phyloP scores from a whole-genome alignment of 805 yeast species.

The Tanozyma kutaoensis region DNA sequence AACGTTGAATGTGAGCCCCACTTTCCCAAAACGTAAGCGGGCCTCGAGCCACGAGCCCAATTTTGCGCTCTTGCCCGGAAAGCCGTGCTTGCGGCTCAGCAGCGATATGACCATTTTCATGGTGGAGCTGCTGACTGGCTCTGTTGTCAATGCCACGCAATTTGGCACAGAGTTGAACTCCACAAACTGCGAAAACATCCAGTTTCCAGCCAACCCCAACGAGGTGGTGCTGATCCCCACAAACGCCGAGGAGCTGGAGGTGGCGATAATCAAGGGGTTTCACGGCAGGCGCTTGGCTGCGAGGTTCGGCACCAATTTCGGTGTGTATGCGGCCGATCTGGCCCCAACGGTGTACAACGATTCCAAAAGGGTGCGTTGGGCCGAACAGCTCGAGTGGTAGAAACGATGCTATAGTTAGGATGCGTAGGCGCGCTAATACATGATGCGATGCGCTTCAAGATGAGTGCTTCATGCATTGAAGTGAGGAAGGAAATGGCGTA shows the following conservation, averaged over 20 bases:
- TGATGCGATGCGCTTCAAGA: background rate
- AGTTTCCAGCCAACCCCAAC: no score
- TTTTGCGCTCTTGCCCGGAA: background rate
- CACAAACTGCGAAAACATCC: slow-evolving; percentile 42
- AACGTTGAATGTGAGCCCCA: no score
- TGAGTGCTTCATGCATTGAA: slow-evolving; percentile 1
- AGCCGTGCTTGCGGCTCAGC: background rate
- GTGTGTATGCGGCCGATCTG: slow-evolving; percentile 1
- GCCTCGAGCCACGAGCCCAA: no score
- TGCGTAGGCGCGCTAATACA: background rate
- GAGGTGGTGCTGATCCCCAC: slow-evolving; percentile 1
- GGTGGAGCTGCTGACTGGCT: slow-evolving; percentile 52
- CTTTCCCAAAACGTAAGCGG: no score
- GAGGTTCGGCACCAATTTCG: background rate
- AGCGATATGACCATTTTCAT: slow-evolving; percentile 23
- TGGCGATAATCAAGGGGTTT: slow-evolving; percentile 28
- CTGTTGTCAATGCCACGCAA: slow-evolving; percentile 48
- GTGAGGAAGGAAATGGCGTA: background rate
- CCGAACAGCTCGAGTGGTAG: slow-evolving; percentile 23
- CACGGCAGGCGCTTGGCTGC: slow-evolving; percentile 5
- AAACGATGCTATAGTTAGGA: background rate
- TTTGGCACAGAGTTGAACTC: slow-evolving; percentile 61
- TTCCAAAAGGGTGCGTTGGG: slow-evolving; percentile 16
- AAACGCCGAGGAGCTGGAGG: slow-evolving; percentile 10
- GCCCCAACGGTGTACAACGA: background rate